Evolutionary conservation across 208 protist genomes (phyloP).

Genomic region (Wallacemonas sp.): DNA sequence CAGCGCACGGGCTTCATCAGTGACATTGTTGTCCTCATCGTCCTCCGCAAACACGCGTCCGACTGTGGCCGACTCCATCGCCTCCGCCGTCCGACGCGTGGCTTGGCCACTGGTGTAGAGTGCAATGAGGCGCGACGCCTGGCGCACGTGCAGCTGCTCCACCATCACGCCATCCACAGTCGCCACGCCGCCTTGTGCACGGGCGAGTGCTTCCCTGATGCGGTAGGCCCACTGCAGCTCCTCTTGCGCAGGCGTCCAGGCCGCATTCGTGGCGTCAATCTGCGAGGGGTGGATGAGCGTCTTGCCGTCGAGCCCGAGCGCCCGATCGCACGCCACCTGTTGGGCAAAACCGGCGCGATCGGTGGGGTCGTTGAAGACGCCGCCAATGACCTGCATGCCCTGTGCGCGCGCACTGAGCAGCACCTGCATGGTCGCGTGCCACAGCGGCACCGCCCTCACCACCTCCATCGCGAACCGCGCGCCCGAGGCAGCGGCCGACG

Average conservation of each 20-base stretch:
- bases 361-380: constrained; percentile 72
- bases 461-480: constrained; percentile 23
- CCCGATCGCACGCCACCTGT: constrained; percentile 46
- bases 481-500: background rate
- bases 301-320: constrained; percentile 84
- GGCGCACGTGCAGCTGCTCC: constrained; percentile 68
- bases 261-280: constrained; percentile 61
- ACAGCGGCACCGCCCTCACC: constrained; percentile 41
- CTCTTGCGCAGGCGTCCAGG: constrained; percentile 53
- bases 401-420: constrained; percentile 62
- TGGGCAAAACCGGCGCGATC: constrained; percentile 66
- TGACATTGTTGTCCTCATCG: background rate
- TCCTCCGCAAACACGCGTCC: background rate
- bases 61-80: background rate
- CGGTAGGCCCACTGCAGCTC: constrained; percentile 71
- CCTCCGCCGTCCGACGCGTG: background rate
- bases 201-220: constrained; percentile 37
- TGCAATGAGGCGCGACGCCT: constrained; percentile 39
- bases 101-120: constrained; percentile 34
- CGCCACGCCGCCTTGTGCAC: constrained; percentile 32
- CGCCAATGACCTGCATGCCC: constrained; percentile 75
- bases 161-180: constrained; percentile 67
- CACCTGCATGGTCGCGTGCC: constrained; percentile 58
- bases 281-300: constrained; percentile 73
- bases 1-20: too few relatives aligned